Base-by-base conservation (phyloP, 2,329 filamentous ascomycete species). In the Trichoderma harzianum region DNA sequence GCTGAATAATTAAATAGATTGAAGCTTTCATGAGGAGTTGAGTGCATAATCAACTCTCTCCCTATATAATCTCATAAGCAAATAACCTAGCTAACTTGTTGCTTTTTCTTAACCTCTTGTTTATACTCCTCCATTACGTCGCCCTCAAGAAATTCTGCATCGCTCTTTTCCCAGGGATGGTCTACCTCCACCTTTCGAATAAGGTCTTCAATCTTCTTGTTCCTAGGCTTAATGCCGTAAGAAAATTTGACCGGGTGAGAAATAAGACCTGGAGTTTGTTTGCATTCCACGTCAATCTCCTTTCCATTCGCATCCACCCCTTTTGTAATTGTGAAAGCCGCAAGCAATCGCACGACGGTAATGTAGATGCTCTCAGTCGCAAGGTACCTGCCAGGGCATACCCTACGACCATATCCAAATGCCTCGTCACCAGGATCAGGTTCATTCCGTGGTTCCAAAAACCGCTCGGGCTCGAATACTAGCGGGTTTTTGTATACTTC, bases 401-500 rank as follows among this genome's bases (percentile, higher is more conserved):
- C 30, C 34, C 71, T 70, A 16, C 71, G 71, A 6, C 71, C 71
- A 28, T 43, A 70, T 18, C 71, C 71, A 18, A 70, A 72, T n/a
- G 34, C 30, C 7, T 53, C 18, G 21, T 53, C 21, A 3, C 4
- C 28, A n/a, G 58, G 34, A 53, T 71, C 47, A 0, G 77, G 77
- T 30, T 75, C 75, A 6, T 77, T 74, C 5, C 74, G 69, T 3
- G 76, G 74, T 4, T 47, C 32, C 2, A 82, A 72, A 67, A 75
- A 80, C 1, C 79, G 75, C 6, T 77, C 76, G 3, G 78, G 79
- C 39, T 79, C 62, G 39, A 81, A 81, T 5, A 24, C 16, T 2
- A 69, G 62, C 0, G 79, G 79, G 16, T 80, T 73, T 0, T 87
- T 84, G 78, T 93, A 61, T 53, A 43, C 36, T 24, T 70, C n/a